Evolutionary conservation across 225 moss, liverwort and hornwort genomes (phyloP).

Genomic region (Climacium dendroides): DNA sequence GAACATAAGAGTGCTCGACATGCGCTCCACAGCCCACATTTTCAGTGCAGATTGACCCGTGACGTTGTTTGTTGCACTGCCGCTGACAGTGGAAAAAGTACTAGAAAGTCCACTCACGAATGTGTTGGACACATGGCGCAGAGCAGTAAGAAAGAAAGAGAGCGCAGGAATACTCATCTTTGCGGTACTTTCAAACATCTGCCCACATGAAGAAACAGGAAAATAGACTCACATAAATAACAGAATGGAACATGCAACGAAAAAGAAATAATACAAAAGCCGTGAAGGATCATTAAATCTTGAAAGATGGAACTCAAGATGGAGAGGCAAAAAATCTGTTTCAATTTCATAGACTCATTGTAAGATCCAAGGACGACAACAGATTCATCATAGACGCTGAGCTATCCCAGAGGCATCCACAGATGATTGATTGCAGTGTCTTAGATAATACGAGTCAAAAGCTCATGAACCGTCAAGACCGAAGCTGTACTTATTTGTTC

Average conservation of each 20-base stretch:
- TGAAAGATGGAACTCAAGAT: not conserved
- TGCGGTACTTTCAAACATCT: slow-evolving; percentile 85
- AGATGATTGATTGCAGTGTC: not conserved
- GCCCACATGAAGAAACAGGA: not conserved
- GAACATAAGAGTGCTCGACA: slow-evolving; percentile 74
- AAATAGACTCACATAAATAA: not conserved
- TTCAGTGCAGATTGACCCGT: slow-evolving; percentile 58
- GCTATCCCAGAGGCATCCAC: not conserved
- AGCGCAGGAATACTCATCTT: slow-evolving; percentile 89
- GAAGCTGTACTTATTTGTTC: not conserved
- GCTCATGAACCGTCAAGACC: not conserved
- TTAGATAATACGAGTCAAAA: not conserved
- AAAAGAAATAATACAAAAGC: not conserved
- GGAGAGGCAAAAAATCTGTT: not conserved
- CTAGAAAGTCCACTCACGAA: slow-evolving; percentile 51
- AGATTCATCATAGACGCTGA: not conserved
- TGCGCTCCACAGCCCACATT: slow-evolving; percentile 95
- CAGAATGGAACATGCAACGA: not conserved
- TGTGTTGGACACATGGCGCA: slow-evolving; percentile 78
- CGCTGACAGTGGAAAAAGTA: slow-evolving; percentile 58
- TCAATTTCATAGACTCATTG: not conserved
- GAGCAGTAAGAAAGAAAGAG: slow-evolving; percentile 66
- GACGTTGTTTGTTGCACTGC: slow-evolving; percentile 51
- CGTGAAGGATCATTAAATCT: not conserved
- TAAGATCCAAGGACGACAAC: not conserved